Percentiles rank a stretch among this genome's conserved stretches.
Conservation (phyloP, 106 monocot species). For the Dendrobium huoshanense region DNA sequence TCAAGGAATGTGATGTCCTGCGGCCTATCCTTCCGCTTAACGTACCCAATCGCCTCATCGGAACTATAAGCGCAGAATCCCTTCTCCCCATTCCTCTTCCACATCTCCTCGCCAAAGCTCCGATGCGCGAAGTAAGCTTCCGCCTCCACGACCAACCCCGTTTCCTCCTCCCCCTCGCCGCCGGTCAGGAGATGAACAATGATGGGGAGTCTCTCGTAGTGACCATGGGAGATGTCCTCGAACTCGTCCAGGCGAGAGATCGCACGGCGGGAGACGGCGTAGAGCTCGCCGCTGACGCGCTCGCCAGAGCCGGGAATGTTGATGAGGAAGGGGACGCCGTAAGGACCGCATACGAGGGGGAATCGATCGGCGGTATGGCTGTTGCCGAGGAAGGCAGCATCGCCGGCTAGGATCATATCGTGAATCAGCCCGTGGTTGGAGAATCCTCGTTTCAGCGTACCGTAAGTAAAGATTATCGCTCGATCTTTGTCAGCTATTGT, state of each 20-base stretch:
- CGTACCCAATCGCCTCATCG: conserved; percentile 57
- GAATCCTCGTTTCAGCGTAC: conserved; percentile 83
- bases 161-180: conserved; percentile 9
- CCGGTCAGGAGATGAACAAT: background rate
- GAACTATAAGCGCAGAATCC: conserved; percentile 46
- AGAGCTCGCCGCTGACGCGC: conserved; percentile 56
- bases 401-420: conserved; percentile 44
- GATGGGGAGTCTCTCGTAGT: conserved; percentile 71
- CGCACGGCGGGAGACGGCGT: conserved; percentile 40
- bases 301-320: conserved; percentile 54
- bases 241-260: conserved; percentile 62
- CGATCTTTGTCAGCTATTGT: background rate
- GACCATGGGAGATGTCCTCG: conserved; percentile 51
- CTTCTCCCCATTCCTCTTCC: conserved; percentile 48
- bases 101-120: conserved; percentile 58
- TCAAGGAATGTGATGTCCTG: conserved; percentile 71
- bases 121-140: conserved; percentile 73
- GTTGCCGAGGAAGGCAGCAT: conserved; percentile 52
- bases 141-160: conserved; percentile 18
- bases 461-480: conserved; percentile 74
- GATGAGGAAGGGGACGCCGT: conserved; percentile 88
- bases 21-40: conserved; percentile 65
- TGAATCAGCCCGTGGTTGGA: conserved; percentile 67
- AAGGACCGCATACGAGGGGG: conserved; percentile 88
- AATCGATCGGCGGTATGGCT: conserved; percentile 27